These are phyloP conservation scores for Penicillium bialowiezense DNA, from an alignment of 495 filamentous ascomycete species.

Conservation along the genomic window DNA sequence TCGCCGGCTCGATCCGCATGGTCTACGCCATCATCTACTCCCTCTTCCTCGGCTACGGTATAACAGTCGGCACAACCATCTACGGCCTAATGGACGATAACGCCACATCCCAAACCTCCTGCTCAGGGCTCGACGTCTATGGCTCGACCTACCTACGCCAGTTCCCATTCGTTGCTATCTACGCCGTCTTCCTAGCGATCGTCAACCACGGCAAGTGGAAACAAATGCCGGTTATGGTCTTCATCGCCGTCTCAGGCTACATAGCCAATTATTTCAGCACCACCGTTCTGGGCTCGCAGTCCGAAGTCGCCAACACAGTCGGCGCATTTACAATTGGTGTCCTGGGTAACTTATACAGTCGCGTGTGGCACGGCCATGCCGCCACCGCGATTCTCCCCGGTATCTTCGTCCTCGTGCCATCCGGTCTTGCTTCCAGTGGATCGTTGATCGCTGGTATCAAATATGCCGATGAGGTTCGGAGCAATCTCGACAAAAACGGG, in stretches of 20 bases:
- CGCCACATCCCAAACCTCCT: constrained; percentile 69
- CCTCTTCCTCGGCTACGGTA: constrained; percentile 89
- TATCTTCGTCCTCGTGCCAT: constrained; percentile 93
- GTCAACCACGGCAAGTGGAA: constrained; percentile 92
- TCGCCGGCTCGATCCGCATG: constrained; percentile 91
- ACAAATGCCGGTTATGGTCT: constrained; percentile 80
- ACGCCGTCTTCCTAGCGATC: constrained; percentile 74
- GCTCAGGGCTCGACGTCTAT: constrained; percentile 53
- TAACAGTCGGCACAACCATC: constrained; percentile 87
- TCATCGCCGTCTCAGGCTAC: constrained; percentile 80
- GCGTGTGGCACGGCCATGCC: constrained; percentile 77
- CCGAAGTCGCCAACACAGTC: constrained; percentile 80
- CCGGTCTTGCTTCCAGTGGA: constrained; percentile 78
- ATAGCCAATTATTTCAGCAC: constrained; percentile 79
- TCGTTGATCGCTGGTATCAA: constrained; percentile 74
- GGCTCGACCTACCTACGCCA: constrained; percentile 43
- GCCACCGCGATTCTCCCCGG: constrained; percentile 87
- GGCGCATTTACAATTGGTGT: constrained; percentile 86
- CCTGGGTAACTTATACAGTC: constrained; percentile 81
- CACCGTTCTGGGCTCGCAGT: constrained; percentile 64
- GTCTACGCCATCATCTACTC: constrained; percentile 95
- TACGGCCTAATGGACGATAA: constrained; percentile 78
- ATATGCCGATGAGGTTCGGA: constrained; percentile 69
- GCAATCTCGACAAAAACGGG: constrained; percentile 38
- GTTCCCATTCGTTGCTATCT: constrained; percentile 66